A percentile compares a stretch with the other conserved stretches of the same genome.
phyloP scores from a whole-genome alignment of 129 eudicot genomes.

The Ambrosia artemisiifolia region DNA sequence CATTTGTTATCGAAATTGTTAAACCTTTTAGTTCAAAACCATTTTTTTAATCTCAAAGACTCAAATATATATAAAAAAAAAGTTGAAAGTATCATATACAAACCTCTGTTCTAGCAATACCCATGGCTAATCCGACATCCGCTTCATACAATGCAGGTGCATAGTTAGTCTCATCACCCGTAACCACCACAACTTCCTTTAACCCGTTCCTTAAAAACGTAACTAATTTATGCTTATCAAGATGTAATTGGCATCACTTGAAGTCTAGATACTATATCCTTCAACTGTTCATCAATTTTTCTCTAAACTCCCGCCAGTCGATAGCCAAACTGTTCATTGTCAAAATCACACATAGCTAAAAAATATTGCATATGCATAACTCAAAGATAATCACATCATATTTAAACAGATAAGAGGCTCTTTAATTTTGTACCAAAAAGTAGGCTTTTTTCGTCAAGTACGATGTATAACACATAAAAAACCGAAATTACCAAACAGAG shows the following conservation, averaged over 20 bases:
- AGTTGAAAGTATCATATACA: not conserved
- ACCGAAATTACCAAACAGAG: too few relatives aligned
- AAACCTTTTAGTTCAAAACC: not conserved
- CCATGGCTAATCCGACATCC: constrained; percentile 96
- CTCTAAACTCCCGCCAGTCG: constrained; percentile 63
- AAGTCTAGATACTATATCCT: constrained; percentile 61
- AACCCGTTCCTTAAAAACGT: constrained; percentile 58
- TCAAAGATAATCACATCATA: too few relatives aligned
- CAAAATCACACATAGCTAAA: constrained; percentile 55
- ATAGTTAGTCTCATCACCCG: constrained; percentile 95
- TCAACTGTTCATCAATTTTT: constrained; percentile 49
- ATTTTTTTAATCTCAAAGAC: not conserved
- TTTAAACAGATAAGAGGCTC: too few relatives aligned
- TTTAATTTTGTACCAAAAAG: too few relatives aligned
- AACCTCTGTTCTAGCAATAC: constrained; percentile 98
- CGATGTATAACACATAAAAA: too few relatives aligned
- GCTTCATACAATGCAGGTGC: constrained; percentile 96
- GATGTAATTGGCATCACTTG: constrained; percentile 90
- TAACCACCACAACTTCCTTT: constrained; percentile 87
- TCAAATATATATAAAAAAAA: not conserved
- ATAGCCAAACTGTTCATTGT: constrained; percentile 77
- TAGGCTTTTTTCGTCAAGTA: too few relatives aligned
- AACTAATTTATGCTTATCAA: constrained; percentile 86
- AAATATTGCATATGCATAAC: too few relatives aligned
- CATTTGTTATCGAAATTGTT: not conserved